Evolutionary conservation across 176 grass and related monocot genomes (phyloP).

Genomic region (Otatea glauca): DNA sequence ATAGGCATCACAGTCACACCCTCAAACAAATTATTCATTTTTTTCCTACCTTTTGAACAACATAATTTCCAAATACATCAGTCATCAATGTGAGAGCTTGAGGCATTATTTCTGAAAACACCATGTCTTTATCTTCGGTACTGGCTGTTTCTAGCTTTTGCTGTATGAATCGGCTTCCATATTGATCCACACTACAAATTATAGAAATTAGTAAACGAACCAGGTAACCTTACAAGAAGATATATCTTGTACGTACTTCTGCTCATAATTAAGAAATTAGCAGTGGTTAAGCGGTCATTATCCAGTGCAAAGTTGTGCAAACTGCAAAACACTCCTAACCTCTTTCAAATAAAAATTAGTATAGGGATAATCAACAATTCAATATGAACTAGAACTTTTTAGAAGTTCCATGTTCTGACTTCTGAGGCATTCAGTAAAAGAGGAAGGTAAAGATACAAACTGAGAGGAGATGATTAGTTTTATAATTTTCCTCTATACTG

Average conservation of each 20-base stretch:
- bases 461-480: not conserved
- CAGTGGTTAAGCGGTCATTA: not conserved
- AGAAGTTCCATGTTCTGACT: not conserved
- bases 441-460: not conserved
- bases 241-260: not conserved
- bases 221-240: conserved; percentile 1
- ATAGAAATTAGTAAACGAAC: conserved; percentile 24
- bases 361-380: not conserved
- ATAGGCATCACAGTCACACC: not conserved
- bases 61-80: conserved; percentile 95
- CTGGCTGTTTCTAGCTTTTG: conserved; percentile 87
- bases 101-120: conserved; percentile 82
- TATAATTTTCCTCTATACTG: not conserved
- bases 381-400: conserved; percentile 1
- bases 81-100: conserved; percentile 79
- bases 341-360: not conserved
- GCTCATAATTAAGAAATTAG: not conserved
- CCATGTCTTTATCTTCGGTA: conserved; percentile 71
- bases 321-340: not conserved
- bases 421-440: not conserved
- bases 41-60: conserved; percentile 79
- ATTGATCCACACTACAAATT: conserved; percentile 74
- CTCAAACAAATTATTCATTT: conserved; percentile 12
- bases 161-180: conserved; percentile 89
- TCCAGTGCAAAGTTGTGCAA: not conserved